Evolutionary conservation across 2,329 filamentous ascomycete species (phyloP), one percentile per base, ranked within the genome.

Genomic region (Phialophora chinensis): DNA sequence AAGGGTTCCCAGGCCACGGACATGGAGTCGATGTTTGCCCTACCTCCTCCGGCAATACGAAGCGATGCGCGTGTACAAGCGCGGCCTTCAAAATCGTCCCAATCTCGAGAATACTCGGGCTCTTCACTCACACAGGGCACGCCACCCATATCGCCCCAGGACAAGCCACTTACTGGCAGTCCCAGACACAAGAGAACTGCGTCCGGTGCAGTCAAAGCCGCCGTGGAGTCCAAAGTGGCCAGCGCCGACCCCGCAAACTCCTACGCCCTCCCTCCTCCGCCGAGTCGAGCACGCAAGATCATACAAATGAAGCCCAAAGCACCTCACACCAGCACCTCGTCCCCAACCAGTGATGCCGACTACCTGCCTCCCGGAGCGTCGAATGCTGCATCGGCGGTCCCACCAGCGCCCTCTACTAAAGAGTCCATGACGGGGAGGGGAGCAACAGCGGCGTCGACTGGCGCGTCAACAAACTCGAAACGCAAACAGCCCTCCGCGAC

Each of bases 251-350:
- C 83, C 64, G 89, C 87, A 71, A 86, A 88, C 72, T 82, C 85
- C 56, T 96, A 97, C 77, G 86, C 91, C 10, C 86, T 99, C 17
- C 95, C 95, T 23, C 95, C 95, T 10, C 95, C 94, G 17, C 95
- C 95, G 0, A 97, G 93, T 2, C 86, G 94, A 69, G 91, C 92
- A 50, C 90, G 94, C 74, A 98, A 96, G 81, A 98, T 99, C 76
- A 98, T 98, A 66, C 94, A 98, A 80, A 97, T 98, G 93, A 97
- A 96, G 79, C 94, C 88, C 11, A 82, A 83, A 67, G 73, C 77
- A 65, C 87, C 20, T 79, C 73, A 76, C 66, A 87, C 20, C 79
- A 86, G 71, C 75, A 82, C 66, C 75, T 59, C 67, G 14, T 70
- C 67, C 17, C 61, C 63, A 25, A 54, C 62, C 49, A 68, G 64